Evolutionary conservation across 2,329 filamentous ascomycete species (phyloP).

Genomic region (Pseudocercospora pini-densiflorae): DNA sequence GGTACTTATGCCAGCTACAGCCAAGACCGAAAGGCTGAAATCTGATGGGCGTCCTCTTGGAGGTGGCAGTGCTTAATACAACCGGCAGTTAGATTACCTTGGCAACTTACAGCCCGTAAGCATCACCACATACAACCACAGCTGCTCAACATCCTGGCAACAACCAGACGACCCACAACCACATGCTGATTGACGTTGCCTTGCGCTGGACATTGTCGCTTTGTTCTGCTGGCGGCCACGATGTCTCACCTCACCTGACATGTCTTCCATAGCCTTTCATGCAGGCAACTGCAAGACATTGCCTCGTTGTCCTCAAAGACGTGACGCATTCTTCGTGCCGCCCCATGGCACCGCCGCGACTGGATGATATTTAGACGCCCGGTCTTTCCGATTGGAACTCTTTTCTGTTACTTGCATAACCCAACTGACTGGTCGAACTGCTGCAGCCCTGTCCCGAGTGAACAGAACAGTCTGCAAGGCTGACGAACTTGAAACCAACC

Average conservation of each 20-base stretch:
- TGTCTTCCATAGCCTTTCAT: conserved; percentile 6
- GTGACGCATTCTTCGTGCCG: not conserved
- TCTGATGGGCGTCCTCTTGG: not conserved
- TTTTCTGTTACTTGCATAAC: not conserved
- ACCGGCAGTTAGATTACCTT: too few species aligned
- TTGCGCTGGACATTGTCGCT: not conserved
- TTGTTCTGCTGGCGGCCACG: not conserved
- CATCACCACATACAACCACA: too few species aligned
- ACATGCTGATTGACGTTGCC: not conserved
- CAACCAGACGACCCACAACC: not conserved
- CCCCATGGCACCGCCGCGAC: conserved; percentile 12
- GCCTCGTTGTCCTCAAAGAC: conserved; percentile 2
- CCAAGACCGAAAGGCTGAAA: not conserved
- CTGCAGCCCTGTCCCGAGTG: conserved; percentile 10
- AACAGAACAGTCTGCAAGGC: not conserved
- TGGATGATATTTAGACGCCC: conserved; percentile 12
- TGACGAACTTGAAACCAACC: not conserved
- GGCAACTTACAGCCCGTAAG: too few species aligned
- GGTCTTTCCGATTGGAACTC: conserved; percentile 1
- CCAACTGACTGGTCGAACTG: conserved; percentile 9
- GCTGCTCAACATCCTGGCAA: not conserved
- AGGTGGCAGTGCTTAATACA: conserved; percentile 5
- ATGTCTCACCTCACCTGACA: not conserved
- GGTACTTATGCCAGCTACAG: not conserved
- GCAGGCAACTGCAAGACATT: conserved; percentile 4